Evolutionary conservation across 108 stramenopile genomes (phyloP), one percentile per base, ranked within the genome.

Genomic region (Fragilariopsis cylindrus): DNA sequence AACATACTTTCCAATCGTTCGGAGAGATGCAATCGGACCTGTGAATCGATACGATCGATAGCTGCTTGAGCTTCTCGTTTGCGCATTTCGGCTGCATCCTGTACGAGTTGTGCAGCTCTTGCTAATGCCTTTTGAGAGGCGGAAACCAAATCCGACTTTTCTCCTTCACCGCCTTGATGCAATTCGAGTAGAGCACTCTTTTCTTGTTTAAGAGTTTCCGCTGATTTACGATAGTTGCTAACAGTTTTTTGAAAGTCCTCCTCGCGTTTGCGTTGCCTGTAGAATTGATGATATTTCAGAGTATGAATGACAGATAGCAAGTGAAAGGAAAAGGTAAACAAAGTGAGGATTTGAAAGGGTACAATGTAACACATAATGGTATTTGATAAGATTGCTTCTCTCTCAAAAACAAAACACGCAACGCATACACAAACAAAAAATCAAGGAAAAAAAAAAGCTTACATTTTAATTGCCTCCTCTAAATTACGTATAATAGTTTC

Each of bases 401-500:
- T n/a, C 15, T n/a, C 53, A 54, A 15, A 15, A 54, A 67, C 42
- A 43, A 45, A 48, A 47, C 40, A 18, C 44, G 16, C 43, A 67
- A 42, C 21, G 18, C 21, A 48, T 5, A 52, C 48, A n/a, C 7
- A 18, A 52, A 69, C n/a, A 2, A 60, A 1, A 60, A 3, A 21
- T 15, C 11, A 21, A 1, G n/a, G 1, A 9, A 52, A 13, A 9
- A 52, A 52, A 52, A 2, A 18, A 11, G 77, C 89, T 83, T 69
- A 90, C 93, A 93, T 92, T 65, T 84, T 84, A 83, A 96, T 93
- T 66, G 92, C 94, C 81, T 96, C 94, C 71, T 96, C 91, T 66
- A 96, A 73, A 76, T 96, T 96, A 4, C 85, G 67, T 75, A 93
- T 82, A 30, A 88, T 46, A 0, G 92, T 83, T 74, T 96, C 92